phyloP scores from a whole-genome alignment of 495 filamentous ascomycete species.

The Penicillium waksmanii region DNA sequence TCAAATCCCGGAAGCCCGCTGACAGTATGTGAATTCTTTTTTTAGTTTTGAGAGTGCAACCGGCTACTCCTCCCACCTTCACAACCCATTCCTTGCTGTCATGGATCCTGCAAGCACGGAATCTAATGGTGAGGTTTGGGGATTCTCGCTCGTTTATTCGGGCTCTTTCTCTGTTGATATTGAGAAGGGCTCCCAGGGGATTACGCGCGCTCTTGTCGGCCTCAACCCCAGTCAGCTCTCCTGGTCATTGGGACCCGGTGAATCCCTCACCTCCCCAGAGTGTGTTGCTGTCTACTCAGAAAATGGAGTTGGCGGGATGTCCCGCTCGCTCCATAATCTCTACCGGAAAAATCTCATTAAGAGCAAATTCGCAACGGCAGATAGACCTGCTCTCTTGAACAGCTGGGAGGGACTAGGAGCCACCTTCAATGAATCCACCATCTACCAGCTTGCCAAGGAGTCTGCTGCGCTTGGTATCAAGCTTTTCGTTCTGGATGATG shows the following conservation, averaged over 20 bases:
- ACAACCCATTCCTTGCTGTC: conserved; percentile 58
- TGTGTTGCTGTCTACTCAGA: conserved; percentile 56
- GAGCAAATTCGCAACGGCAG: conserved; percentile 50
- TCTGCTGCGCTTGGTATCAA: conserved; percentile 54
- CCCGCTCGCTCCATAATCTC: conserved; percentile 53
- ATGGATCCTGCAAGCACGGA: conserved; percentile 55
- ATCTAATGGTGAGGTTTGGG: conserved; percentile 54
- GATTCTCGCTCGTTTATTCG: conserved; percentile 58
- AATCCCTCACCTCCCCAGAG: conserved; percentile 56
- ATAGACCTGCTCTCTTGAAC: conserved; percentile 56
- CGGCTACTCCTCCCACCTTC: conserved; percentile 57
- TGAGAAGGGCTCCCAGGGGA: conserved; percentile 58
- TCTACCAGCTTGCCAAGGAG: conserved; percentile 51
- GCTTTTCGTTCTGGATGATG: conserved; percentile 61
- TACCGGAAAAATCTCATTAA: conserved; percentile 59
- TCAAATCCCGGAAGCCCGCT: neutral
- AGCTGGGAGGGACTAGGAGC: conserved; percentile 61
- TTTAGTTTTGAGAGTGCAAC: conserved; percentile 51
- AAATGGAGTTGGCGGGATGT: conserved; percentile 58
- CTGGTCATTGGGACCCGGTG: conserved; percentile 47
- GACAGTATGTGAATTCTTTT: neutral
- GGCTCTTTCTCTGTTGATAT: conserved; percentile 56
- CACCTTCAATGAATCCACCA: conserved; percentile 49
- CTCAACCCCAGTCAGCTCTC: conserved; percentile 56
- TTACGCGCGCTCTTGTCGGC: conserved; percentile 54